These are phyloP conservation scores for Hyaloperonospora arabidopsidis DNA, from an alignment of 352 stramenopile species.

Conservation along the genomic window DNA sequence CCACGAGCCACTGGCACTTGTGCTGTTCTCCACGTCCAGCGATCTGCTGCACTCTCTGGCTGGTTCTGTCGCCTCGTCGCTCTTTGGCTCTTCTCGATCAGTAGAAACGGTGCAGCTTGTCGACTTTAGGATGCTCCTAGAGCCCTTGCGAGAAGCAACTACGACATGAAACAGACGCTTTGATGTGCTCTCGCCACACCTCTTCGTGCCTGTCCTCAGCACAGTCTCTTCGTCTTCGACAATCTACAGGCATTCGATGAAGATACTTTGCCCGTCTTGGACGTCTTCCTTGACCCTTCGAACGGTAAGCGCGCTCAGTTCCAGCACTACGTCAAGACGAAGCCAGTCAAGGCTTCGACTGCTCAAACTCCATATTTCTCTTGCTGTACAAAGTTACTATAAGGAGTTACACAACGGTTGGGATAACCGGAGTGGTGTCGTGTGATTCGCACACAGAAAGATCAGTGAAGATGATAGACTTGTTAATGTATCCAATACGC, in stretches of 20 bases:
- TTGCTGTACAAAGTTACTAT: constrained; percentile 48
- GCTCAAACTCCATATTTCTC: constrained; percentile 45
- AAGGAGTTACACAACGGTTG: too few relatives aligned
- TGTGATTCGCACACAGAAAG: too few relatives aligned
- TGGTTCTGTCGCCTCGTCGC: constrained; percentile 28
- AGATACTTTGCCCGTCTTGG: constrained; percentile 43
- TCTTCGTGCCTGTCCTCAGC: constrained; percentile 36
- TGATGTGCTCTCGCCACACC: constrained; percentile 28
- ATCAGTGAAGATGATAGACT: too few relatives aligned
- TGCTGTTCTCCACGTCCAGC: constrained; percentile 46
- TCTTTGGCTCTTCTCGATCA: constrained; percentile 22
- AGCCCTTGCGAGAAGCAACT: constrained; percentile 27
- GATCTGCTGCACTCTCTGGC: constrained; percentile 25
- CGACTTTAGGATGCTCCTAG: constrained; percentile 28
- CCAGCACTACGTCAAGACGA: constrained; percentile 29
- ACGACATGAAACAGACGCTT: constrained; percentile 42
- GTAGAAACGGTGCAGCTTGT: constrained; percentile 22
- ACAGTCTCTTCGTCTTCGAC: constrained; percentile 45
- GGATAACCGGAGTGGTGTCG: too few relatives aligned
- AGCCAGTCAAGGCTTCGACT: constrained; percentile 36
- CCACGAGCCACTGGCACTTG: constrained; percentile 41
- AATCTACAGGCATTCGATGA: constrained; percentile 43
- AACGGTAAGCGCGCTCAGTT: constrained; percentile 60
- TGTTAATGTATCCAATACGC: too few relatives aligned
- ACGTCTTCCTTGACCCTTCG: constrained; percentile 61